Percentiles rank a stretch among this genome's conserved stretches.
phyloP scores from a whole-genome alignment of 192 early-diverging fungal species.

The Coemansia sp. region DNA sequence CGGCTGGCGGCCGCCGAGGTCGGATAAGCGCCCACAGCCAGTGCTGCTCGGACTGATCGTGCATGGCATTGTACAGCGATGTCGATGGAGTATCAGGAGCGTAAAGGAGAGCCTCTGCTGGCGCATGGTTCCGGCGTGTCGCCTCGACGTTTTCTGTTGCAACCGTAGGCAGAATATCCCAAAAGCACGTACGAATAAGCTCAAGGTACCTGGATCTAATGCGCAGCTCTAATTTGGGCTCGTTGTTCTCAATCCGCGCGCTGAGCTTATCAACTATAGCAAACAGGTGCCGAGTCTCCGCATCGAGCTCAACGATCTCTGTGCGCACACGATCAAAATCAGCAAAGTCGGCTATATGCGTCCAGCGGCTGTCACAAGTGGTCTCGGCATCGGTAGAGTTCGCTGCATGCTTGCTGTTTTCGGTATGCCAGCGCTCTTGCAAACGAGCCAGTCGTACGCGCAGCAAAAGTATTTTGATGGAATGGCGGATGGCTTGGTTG shows the following conservation, averaged over 20 bases:
- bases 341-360: background rate
- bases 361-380: background rate
- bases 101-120: conserved; percentile 2
- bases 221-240: conserved; percentile 18
- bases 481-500: conserved; percentile 30
- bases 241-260: conserved; percentile 13
- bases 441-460: conserved; percentile 25
- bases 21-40: conserved; percentile 38
- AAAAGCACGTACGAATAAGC: conserved; percentile 26
- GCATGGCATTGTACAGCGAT: background rate
- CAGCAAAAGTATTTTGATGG: conserved; percentile 20
- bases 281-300: conserved; percentile 15
- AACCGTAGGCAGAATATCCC: conserved; percentile 13
- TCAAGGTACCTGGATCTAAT: conserved; percentile 21
- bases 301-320: conserved; percentile 20
- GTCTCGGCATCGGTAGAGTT: background rate
- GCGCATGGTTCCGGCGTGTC: conserved; percentile 5
- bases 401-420: background rate
- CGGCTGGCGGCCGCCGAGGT: conserved; percentile 15
- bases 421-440: conserved; percentile 11
- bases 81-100: background rate
- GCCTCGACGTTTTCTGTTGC: background rate
- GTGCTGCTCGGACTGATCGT: background rate
- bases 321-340: conserved; percentile 11
- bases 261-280: conserved; percentile 24